These are phyloP conservation scores for Aspergillus viridinutans DNA, from an alignment of 2,329 filamentous ascomycete genomes.

Conservation along the genomic window DNA sequence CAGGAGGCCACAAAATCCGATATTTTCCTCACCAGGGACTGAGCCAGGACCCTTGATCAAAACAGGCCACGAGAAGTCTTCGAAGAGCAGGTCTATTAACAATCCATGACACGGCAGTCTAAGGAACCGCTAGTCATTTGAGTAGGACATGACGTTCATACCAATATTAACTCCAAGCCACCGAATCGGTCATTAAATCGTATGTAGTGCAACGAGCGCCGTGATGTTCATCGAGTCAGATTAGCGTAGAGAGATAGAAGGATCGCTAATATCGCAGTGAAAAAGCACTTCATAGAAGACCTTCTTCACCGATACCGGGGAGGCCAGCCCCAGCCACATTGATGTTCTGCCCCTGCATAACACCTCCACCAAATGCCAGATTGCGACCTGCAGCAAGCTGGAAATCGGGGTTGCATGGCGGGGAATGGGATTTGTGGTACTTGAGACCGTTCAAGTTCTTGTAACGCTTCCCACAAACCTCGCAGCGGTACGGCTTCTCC, in stretches of 20 bases:
- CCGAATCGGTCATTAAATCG: conserved; percentile 29
- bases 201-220: conserved; percentile 21
- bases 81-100: conserved; percentile 10
- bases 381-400: conserved; percentile 48
- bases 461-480: conserved; percentile 95
- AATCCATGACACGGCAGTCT: conserved; percentile 11
- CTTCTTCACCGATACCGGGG: conserved; percentile 44
- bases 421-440: conserved; percentile 84
- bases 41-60: conserved; percentile 13
- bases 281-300: conserved; percentile 28
- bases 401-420: conserved; percentile 83
- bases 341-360: conserved; percentile 45
- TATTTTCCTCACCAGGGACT: not conserved
- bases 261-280: conserved; percentile 11
- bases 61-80: conserved; percentile 16
- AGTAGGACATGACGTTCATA: conserved; percentile 13
- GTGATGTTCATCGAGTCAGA: conserved; percentile 27
- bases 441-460: conserved; percentile 99
- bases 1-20: not conserved
- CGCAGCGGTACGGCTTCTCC: conserved; percentile 97
- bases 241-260: conserved; percentile 22
- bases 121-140: conserved; percentile 5
- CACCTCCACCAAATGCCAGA: conserved; percentile 37
- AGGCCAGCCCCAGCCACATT: conserved; percentile 47
- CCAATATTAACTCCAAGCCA: conserved; percentile 27